Evolutionary conservation across 2,329 filamentous ascomycete species (phyloP), one percentile per base, ranked within the genome.

Genomic region (Passalora sequoiae): DNA sequence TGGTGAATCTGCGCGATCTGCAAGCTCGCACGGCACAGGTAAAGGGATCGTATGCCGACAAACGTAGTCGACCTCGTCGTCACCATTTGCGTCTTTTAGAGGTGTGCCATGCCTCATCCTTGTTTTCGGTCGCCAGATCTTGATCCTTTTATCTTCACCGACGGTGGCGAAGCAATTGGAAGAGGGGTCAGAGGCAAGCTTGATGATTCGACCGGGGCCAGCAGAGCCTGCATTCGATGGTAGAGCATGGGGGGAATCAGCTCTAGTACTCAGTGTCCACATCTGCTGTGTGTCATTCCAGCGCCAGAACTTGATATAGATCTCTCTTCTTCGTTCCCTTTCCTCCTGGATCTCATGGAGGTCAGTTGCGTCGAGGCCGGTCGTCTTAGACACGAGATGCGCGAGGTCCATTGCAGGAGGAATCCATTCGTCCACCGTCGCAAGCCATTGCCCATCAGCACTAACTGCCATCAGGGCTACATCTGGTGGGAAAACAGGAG

Each of bases 261-360:
- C 80, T 46, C 91, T 80, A 2, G 89, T 85, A 39, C 87, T 81
- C 8, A 98, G 72, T 48, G 86, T 81, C 74, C 92, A 87, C 13
- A 66, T 57, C 10, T 55, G 69, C 59, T 59, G 77, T 60, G 60
- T 72, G 60, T 58, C 72, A 60, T 67, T 78, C 79, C 67, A 85
- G 66, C 63, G 81, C 92, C 92, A 98, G 63, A 98, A 92, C 62
- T 95, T 96, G 38, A 98, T 72, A 58, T 85, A 86, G 0, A 89
- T 78, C 62, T 97, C 91, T 31, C 76, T 75, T 68, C 73, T 53
- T 66, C 69, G 49, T 59, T 66, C 40, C 65, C 71, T 60, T 49
- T 75, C 68, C 40, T 71, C 69, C 6, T 54, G 42, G 6, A 57
- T 45, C 28, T 51, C 54, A 10, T 61, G 57, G 37, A 68, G 59